Percentiles rank a stretch among this genome's conserved stretches.
These are phyloP conservation scores for Lachancea lanzarotensis DNA, from an alignment of 805 yeast species.

Conservation along the genomic window DNA sequence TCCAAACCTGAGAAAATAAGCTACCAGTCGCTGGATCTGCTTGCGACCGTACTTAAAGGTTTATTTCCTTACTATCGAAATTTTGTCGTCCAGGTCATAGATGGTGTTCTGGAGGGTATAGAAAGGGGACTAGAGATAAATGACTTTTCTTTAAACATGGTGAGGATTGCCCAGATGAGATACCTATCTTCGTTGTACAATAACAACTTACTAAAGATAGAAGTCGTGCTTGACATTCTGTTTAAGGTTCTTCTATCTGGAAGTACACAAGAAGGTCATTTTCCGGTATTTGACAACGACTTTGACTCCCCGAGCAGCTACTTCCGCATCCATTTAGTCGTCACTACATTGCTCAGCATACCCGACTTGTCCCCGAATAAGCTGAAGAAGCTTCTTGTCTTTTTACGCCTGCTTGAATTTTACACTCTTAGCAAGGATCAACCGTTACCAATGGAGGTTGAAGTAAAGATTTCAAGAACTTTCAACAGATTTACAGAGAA, in stretches of 20 bases:
- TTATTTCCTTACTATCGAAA: constrained; percentile 33
- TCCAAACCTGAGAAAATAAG: constrained; percentile 55
- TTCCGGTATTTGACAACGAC: constrained; percentile 34
- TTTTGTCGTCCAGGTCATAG: constrained; percentile 46
- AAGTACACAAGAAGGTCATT: constrained; percentile 54
- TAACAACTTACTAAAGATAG: constrained; percentile 39
- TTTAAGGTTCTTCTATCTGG: constrained; percentile 60
- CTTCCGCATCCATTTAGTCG: constrained; percentile 58
- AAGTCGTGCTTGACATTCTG: constrained; percentile 44
- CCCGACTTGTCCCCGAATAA: constrained; percentile 16
- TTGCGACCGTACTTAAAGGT: constrained; percentile 44
- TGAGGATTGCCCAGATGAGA: constrained; percentile 53
- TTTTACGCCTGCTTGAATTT: constrained; percentile 62
- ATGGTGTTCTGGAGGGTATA: constrained; percentile 57
- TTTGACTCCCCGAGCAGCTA: constrained; percentile 64
- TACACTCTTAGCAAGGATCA: constrained; percentile 54
- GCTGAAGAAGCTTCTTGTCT: constrained; percentile 30
- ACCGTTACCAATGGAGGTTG: constrained; percentile 59
- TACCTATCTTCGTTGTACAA: constrained; percentile 56
- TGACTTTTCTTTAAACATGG: constrained; percentile 52
- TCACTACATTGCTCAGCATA: constrained; percentile 37
- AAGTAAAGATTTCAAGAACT: constrained; percentile 44
- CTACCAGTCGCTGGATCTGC: constrained; percentile 45
- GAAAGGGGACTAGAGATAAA: constrained; percentile 59
- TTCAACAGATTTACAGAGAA: constrained; percentile 28